phyloP scores from a whole-genome alignment of 2,329 filamentous ascomycete genomes.

The Neofusicoccum cordaticola region DNA sequence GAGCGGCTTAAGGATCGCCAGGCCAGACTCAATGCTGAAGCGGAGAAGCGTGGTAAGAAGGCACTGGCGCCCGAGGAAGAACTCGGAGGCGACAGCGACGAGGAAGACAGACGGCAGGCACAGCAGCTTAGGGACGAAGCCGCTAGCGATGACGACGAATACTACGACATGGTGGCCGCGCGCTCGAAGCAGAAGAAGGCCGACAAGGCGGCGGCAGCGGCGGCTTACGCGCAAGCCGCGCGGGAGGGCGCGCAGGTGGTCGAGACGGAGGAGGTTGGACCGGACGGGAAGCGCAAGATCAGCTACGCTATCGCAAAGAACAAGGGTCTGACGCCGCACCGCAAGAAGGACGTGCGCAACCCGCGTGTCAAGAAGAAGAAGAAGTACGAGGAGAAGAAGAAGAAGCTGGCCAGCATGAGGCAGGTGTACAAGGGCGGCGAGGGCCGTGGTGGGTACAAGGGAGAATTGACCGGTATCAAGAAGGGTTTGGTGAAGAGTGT shows the following conservation, averaged over 20 bases:
- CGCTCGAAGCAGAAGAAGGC: conserved; percentile 65
- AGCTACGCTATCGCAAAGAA: conserved; percentile 96
- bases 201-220: conserved; percentile 67
- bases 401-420: conserved; percentile 88
- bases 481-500: conserved; percentile 87
- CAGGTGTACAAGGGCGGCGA: conserved; percentile 83
- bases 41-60: conserved; percentile 75
- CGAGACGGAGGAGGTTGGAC: conserved; percentile 66
- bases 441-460: conserved; percentile 79
- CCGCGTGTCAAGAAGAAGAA: conserved; percentile 97
- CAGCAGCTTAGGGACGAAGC: conserved; percentile 44
- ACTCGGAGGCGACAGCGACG: conserved; percentile 69
- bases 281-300: conserved; percentile 88
- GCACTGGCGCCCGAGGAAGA: conserved; percentile 58
- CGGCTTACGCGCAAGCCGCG: conserved; percentile 55
- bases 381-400: conserved; percentile 95
- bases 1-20: conserved; percentile 85
- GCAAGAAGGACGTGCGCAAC: conserved; percentile 93
- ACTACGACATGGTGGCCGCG: conserved; percentile 85
- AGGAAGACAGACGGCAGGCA: conserved; percentile 58
- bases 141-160: conserved; percentile 62
- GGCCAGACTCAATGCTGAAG: conserved; percentile 81
- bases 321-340: conserved; percentile 84
- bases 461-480: conserved; percentile 95
- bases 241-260: conserved; percentile 60